These are phyloP conservation scores for Peronospora farinosa DNA, from an alignment of 352 stramenopile species.

Conservation along the genomic window DNA sequence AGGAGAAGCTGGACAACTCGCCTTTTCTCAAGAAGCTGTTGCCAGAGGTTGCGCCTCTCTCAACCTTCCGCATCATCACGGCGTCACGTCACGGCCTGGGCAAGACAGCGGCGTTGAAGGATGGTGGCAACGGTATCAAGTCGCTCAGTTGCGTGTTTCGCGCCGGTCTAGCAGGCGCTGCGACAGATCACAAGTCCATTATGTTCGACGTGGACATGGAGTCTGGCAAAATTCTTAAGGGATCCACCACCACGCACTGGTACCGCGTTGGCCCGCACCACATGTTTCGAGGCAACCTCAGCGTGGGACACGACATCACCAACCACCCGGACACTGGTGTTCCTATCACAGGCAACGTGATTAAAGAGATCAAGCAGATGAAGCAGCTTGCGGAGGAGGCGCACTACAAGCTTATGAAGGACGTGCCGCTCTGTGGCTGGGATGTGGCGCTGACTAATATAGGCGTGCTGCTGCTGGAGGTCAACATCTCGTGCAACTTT, in stretches of 20 bases:
- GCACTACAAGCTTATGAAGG: slow-evolving; percentile 88
- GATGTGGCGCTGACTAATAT: slow-evolving; percentile 90
- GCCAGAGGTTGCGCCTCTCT: slow-evolving; percentile 90
- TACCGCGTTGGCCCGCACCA: slow-evolving; percentile 84
- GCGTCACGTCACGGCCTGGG: slow-evolving; percentile 75
- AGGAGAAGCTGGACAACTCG: slow-evolving; percentile 93
- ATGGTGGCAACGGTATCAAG: slow-evolving; percentile 58
- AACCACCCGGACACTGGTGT: slow-evolving; percentile 87
- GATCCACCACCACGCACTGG: slow-evolving; percentile 97
- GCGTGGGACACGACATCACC: slow-evolving; percentile 80
- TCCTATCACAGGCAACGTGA: slow-evolving; percentile 80
- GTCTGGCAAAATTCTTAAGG: slow-evolving; percentile 89
- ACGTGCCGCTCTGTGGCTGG: slow-evolving; percentile 90
- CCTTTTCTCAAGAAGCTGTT: slow-evolving; percentile 89
- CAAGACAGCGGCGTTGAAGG: slow-evolving; percentile 36
- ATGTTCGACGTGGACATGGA: slow-evolving; percentile 97
- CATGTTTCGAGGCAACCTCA: slow-evolving; percentile 65
- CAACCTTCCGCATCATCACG: slow-evolving; percentile 97
- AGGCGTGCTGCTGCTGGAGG: slow-evolving; percentile 83
- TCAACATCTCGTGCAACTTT: slow-evolving; percentile 94
- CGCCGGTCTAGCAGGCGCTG: slow-evolving; percentile 56
- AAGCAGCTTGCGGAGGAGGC: slow-evolving; percentile 76
- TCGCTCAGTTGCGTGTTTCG: slow-evolving; percentile 79
- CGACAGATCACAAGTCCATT: slow-evolving; percentile 96
- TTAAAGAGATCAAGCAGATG: slow-evolving; percentile 86